Base-by-base conservation (phyloP, 2,329 filamentous ascomycete species). In the Alternaria infectoria region DNA sequence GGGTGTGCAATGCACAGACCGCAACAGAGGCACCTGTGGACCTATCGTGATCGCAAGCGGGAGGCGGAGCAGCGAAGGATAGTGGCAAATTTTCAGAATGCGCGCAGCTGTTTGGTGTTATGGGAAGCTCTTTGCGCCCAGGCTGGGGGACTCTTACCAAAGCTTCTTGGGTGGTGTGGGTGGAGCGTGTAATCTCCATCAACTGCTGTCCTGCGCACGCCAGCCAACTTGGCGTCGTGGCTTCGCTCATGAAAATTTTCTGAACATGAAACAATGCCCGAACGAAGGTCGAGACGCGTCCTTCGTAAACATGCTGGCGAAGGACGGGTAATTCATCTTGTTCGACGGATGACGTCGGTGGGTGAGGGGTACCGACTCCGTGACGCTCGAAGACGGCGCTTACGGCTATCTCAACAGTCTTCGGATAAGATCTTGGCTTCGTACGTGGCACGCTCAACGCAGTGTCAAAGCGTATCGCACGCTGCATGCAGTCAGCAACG, bases 361-460 rank as follows among this genome's bases (percentile, higher is more conserved):
- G 45, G 55, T 5, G 36, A 40, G 36, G 36, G 36, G 36, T 40
- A 40, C 36, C 36, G 36, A 17, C 36, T 40, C 28, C 6, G 15
- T 3, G 17, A 11, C 17, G 13, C 28, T 49, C 45, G 19, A 17
- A 17, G 45, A 4, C 12, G 45, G 45, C 45, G 52, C 36, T 21
- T 43, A 55, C 23, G 32, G 23, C 36, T 54, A 17, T 36, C 21
- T 54, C 30, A 36, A 23, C 43, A 45, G 3, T 43, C 32, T 43
- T 45, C 19, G 21, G 40, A 19, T 26, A n/a, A n/a, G 6, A 46
- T 36, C 40, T 58, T 51, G 56, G 56, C 54, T 45, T n/a, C 32
- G 28, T 56, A 50, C 58, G 58, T 60, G 58, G 58, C 51, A 56
- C 44, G 52, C 36, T 23, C 26, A 45, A 12, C 30, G 12, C n/a